Evolutionary conservation across 192 early-diverging fungal species (phyloP), one percentile per base, ranked within the genome.

Genomic region (Martensiomyces pterosporus): DNA sequence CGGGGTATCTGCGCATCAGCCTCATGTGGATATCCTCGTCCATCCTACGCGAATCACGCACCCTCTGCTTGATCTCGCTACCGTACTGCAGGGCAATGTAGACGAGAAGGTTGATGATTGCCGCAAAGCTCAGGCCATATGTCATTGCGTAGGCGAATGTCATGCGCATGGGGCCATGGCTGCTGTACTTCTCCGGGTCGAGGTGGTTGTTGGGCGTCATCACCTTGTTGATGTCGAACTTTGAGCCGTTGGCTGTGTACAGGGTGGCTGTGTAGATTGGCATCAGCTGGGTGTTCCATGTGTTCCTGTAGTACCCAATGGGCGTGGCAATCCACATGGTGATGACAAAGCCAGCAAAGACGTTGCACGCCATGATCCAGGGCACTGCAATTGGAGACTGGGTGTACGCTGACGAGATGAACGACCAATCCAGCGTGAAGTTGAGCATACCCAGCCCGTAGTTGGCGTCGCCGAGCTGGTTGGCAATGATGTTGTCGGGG

Each of bases 301-400:
- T 43, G 45, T 88, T 76, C 45, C 63, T 77, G 68, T 85, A 88
- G 51, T 88, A 88, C 12, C 82, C 73, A 22, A 81, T 78, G 12
- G 89, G 90, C 6, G 80, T 78, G 15, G 85, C 53, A 52, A 89
- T 66, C 83, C 86, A 92, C 66, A 86, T 82, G 32, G 85, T 79
- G 16, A 85, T 72, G 15, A 82, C 66, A 42, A 84, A 84, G 4
- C 84, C 83, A 6, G 78, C 79, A 50, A 88, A 78, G 50, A 86
- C 78, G 49, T 88, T 89, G 58, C 79, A 80, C 18, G 80, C 74
- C 19, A 82, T 79, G 52, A 77, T 79, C 70, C 79, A 92, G 25
- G 90, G 90, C 27, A 84, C 82, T 14, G 82, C 82, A 13, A 91
- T 66, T 9, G 87, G 83, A 63, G 80, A 84, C 29, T 52, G 52